Base-by-base conservation (phyloP, 129 eudicot species). In the Flaveria linearis region DNA sequence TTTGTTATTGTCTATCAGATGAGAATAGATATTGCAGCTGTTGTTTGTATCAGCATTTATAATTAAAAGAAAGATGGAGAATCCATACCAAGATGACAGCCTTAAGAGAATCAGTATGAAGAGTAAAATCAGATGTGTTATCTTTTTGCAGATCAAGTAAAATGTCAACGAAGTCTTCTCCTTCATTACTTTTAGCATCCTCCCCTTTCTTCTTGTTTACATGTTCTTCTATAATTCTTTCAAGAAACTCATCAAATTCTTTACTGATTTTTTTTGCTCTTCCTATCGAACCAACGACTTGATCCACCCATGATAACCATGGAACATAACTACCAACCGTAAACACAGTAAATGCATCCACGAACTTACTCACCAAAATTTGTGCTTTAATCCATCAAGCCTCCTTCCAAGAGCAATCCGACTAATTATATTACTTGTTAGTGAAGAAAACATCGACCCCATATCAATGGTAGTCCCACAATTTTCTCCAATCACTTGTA, bases 251-350 rank as follows among this genome's bases (percentile, higher is more conserved):
- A 26, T 61, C 68, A 61, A 26, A 10, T 61, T 61, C 68, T 61
- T 61, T 22, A 61, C 9, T 17, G 1, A 61, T 22, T 61, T 14
- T 61, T 28, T 61, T 8, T 1, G 42, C 68, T 25, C n/a, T 28
- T 61, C 42, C 36, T 61, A 25, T 2, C 0, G 43, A 61, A 61
- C 68, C 68, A 13, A 61, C 13, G 43, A 14, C 7, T 25, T 25
- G 42, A 61, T 61, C 68, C 12, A 61, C 68, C 68, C 68, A 61
- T 61, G 68, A 61, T 14, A 61, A 26, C 68, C 43, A 61, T 13
- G 68, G 42, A 61, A 61, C 14, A 61, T 61, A 28, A 25, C 68
- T 61, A 13, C 68, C 68, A 26, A 61, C 16, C 13, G 17, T 28
- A 61, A 61, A 61, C 8, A 26, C 42, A 0, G 17, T 61, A 61